Conservation (phyloP, 306 rosid species). For the Glycine latifolia region DNA sequence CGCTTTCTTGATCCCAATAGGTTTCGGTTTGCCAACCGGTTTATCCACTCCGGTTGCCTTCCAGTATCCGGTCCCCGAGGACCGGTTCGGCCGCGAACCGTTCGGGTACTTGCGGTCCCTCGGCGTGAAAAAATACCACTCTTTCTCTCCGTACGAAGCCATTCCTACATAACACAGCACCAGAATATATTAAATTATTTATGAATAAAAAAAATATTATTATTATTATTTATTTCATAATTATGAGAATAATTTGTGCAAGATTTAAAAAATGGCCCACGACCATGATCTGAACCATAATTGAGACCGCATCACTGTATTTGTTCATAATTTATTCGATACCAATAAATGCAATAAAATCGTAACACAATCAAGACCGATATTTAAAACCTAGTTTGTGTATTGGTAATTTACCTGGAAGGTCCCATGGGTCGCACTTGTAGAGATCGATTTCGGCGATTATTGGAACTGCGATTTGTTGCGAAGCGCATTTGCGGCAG, state of each 20-base stretch:
- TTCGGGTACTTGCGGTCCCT: constrained; percentile 80
- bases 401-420: constrained; percentile 48
- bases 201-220: too few species aligned
- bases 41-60: constrained; percentile 87
- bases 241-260: too few species aligned
- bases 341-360: too few species aligned
- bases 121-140: constrained; percentile 83
- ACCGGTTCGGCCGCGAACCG: constrained; percentile 83
- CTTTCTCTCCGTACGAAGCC: constrained; percentile 76
- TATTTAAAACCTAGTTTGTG: too few species aligned
- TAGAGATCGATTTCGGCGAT: constrained; percentile 78
- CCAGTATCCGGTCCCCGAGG: constrained; percentile 84
- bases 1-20: constrained; percentile 82
- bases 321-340: too few species aligned
- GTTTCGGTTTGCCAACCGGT: constrained; percentile 71
- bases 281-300: too few species aligned
- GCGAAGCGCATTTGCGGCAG: constrained; percentile 68
- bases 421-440: constrained; percentile 76
- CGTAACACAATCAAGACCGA: too few species aligned
- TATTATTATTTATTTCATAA: too few species aligned
- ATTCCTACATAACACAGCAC: background rate
- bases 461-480: constrained; percentile 60
- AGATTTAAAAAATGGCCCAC: too few species aligned
- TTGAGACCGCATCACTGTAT: too few species aligned
- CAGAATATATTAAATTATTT: too few species aligned